A percentile compares a stretch with the other conserved stretches of the same genome.
phyloP scores from a whole-genome alignment of 2,329 filamentous ascomycete species.

The Pleoardoris graminearum region DNA sequence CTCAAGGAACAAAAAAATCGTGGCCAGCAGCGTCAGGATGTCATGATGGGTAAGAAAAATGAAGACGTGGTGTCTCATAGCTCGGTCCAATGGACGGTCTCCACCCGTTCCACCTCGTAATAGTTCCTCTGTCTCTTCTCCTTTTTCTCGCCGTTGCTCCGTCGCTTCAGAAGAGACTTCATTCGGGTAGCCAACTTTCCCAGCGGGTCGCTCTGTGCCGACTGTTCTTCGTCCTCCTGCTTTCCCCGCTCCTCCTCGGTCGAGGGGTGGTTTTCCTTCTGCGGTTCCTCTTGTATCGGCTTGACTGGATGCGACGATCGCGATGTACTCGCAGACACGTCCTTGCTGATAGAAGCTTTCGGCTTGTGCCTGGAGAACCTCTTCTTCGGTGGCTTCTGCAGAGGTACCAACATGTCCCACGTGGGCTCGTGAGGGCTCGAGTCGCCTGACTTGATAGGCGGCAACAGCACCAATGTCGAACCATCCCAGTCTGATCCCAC shows the following conservation, averaged over 20 bases:
- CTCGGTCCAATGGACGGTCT: slow-evolving; percentile 43
- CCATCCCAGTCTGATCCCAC: slow-evolving; percentile 31
- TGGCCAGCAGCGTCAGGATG: background rate
- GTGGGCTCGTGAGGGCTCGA: slow-evolving; percentile 34
- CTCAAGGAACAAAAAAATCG: background rate
- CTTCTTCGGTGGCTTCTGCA: slow-evolving; percentile 16
- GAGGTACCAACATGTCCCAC: slow-evolving; percentile 39
- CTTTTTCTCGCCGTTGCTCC: slow-evolving; percentile 24
- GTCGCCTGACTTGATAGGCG: slow-evolving; percentile 33
- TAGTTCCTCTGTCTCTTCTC: slow-evolving; percentile 30
- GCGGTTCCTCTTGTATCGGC: slow-evolving; percentile 13
- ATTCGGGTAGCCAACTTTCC: slow-evolving; percentile 36
- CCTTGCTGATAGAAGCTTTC: slow-evolving; percentile 4
- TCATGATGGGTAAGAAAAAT: background rate
- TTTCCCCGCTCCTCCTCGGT: slow-evolving; percentile 19
- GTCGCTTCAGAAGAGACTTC: slow-evolving; percentile 34
- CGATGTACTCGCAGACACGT: slow-evolving; percentile 4
- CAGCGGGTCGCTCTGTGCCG: slow-evolving; percentile 24
- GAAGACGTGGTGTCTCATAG: slow-evolving; percentile 30
- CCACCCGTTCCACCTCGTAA: slow-evolving; percentile 36
- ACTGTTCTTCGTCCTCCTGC: slow-evolving; percentile 16
- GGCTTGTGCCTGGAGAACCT: slow-evolving; percentile 5
- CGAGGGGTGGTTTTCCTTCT: slow-evolving; percentile 22
- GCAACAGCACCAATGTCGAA: slow-evolving; percentile 34
- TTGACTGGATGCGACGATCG: slow-evolving; percentile 23